Percentiles rank a stretch among this genome's conserved stretches.
These are phyloP conservation scores for Dujonia santamariae DNA, from an alignment of 1,139 yeast species.

Conservation along the genomic window DNA sequence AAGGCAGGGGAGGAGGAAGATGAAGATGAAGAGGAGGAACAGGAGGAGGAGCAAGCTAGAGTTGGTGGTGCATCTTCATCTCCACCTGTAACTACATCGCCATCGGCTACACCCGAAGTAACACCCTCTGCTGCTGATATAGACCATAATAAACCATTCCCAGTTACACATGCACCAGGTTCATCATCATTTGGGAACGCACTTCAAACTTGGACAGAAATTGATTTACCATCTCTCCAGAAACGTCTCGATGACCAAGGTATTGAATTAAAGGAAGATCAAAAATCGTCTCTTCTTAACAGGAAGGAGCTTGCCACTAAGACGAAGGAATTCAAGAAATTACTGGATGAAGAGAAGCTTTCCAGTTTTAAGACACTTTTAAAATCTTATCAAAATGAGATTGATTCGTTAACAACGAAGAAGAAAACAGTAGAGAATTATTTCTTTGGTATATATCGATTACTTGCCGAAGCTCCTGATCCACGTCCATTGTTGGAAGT, in stretches of 20 bases:
- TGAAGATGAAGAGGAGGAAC: no score
- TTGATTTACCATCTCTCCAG: constrained; percentile 68
- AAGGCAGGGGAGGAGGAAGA: no score
- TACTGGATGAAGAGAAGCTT: constrained; percentile 64
- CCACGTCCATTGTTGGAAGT: constrained; percentile 79
- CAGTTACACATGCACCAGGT: no score
- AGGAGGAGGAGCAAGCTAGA: no score
- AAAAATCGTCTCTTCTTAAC: constrained; percentile 60
- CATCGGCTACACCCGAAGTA: no score
- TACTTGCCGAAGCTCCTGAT: constrained; percentile 88
- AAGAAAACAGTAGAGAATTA: constrained; percentile 71
- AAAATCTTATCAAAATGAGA: constrained; percentile 83
- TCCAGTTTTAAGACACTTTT: constrained; percentile 62
- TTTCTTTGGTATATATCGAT: constrained; percentile 71
- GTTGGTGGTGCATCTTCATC: no score
- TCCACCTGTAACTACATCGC: no score
- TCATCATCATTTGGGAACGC: constrained; percentile 45
- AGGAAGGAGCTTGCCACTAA: constrained; percentile 75
- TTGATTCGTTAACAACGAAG: constrained; percentile 76
- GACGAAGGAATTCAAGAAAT: constrained; percentile 79
- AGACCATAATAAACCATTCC: no score
- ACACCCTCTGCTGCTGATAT: no score
- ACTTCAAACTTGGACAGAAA: constrained; percentile 71
- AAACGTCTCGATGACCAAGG: constrained; percentile 73
- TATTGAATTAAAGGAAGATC: constrained; percentile 65